phyloP scores from a whole-genome alignment of 176 grass and related monocot species.

The Avena eriantha region DNA sequence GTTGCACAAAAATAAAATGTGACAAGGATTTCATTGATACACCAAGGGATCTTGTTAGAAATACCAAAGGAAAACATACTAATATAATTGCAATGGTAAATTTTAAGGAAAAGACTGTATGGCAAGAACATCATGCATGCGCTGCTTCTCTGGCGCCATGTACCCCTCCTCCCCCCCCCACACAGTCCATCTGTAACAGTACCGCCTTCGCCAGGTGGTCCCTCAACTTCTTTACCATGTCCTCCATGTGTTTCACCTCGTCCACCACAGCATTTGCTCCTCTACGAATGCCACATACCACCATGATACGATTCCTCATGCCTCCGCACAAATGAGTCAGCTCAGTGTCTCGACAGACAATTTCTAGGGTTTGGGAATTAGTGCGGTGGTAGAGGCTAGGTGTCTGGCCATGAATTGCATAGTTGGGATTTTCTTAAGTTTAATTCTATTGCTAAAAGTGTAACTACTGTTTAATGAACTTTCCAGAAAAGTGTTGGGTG shows the following conservation, averaged over 20 bases:
- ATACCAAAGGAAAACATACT: no score
- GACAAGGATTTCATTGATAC: not conserved
- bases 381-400: not conserved
- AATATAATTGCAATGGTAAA: no score
- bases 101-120: no score
- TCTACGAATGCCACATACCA: not conserved
- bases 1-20: not conserved
- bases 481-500: not conserved
- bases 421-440: not conserved
- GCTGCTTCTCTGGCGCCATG: no score
- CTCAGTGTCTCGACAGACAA: not conserved
- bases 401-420: not conserved
- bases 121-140: no score
- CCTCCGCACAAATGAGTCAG: not conserved
- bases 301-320: not conserved
- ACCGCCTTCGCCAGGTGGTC: not conserved
- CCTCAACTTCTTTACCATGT: not conserved
- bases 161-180: no score
- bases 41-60: not conserved
- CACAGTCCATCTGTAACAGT: no score
- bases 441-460: not conserved
- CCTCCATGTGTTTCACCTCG: not conserved
- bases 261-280: not conserved
- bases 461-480: not conserved
- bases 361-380: not conserved